Evolutionary conservation across 2,329 filamentous ascomycete species (phyloP), one percentile per base, ranked within the genome.

Genomic region (Xylaria polymorpha): DNA sequence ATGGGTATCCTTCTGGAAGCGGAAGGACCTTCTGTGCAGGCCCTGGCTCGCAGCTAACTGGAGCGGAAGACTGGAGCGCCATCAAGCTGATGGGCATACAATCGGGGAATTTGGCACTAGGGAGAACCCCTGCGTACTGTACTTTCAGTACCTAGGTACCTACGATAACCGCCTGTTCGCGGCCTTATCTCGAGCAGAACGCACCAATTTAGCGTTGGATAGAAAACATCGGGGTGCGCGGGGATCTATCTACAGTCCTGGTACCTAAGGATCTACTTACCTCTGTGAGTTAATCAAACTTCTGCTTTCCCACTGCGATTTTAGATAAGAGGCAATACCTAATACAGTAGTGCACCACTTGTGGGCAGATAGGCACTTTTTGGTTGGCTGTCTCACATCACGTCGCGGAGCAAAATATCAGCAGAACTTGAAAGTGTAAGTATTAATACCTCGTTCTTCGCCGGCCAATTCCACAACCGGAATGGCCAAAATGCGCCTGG

Each of bases 1-100:
- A 73, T 74, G 75, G 74, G 73, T 70, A 55, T 69, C 22, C 67
- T 77, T 75, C 77, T 77, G 70, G 73, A 77, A 76, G 68, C 59
- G 77, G 77, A 78, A 79, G 77, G 77, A 74, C 73, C 64, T 58
- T 74, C 71, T 74, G 29, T 50, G 53, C 4, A 35, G 41, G 57
- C 29, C 29, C 41, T 72, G 70, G n/a, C n/a, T 15, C 32, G 10
- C 35, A 2, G 70, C 71, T 48, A 67, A 58, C 63, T 35, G 57
- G 46, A 18, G 61, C 53, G 10, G 25, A 29, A 29, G 25, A 29
- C 25, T 56, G 59, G 69, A 48, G 46, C 53, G 57, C 44, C 56
- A n/a, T 51, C 62, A 50, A 56, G 66, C 60, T 65, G 67, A 67
- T 61, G 64, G 58, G 65, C 61, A 39, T 18, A 58, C 39, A 18